Evolutionary conservation across 345 rosid species (phyloP), one percentile per base, ranked within the genome.

Genomic region (Cochlearia excelsa): DNA sequence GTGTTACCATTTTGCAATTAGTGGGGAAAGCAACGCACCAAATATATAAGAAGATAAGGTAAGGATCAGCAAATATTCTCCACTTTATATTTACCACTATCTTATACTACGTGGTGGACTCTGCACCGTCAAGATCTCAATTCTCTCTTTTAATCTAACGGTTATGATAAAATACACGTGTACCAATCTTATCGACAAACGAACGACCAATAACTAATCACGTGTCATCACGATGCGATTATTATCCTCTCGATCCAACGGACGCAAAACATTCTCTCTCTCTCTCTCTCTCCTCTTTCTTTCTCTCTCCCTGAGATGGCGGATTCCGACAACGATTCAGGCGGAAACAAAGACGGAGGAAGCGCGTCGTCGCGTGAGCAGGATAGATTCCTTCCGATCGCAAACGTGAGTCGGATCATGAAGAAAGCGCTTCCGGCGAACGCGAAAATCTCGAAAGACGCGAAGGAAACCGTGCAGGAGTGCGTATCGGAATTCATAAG

Each of bases 401-500:
- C 87, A 1, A 84, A 84, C 77, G 91, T 82, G 26, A 84, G 91
- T 73, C 59, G 88, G 67, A 84, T 82, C 71, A 84, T 84, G 91
- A 84, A 84, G 71, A 84, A 84, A 54, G 90, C 85, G 1, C 54
- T 84, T 10, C 87, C 85, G 29, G 84, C 85, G 5, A 84, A 84
- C 76, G 91, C 88, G 1, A 84, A 84, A 71, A 84, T 84, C 67
- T 84, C 87, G 0, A 84, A 84, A 49, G 91, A 82, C 75, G 91
- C 91, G 0, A 84, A 84, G 56, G 91, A 84, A 71, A 84, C 91
- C 2, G 91, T 84, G 2, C 85, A 84, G 47, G 91, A 84, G 79
- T 84, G 91, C 59, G 88, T 84, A 26, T 84, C 87, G 42, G 87
- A 84, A 75, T 84, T 84, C 74, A 84, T 84, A 54, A 84, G 87